A percentile compares a stretch with the other conserved stretches of the same genome.
These are phyloP conservation scores for Suhomyces vadensis DNA, from an alignment of 805 yeast species.

Conservation along the genomic window DNA sequence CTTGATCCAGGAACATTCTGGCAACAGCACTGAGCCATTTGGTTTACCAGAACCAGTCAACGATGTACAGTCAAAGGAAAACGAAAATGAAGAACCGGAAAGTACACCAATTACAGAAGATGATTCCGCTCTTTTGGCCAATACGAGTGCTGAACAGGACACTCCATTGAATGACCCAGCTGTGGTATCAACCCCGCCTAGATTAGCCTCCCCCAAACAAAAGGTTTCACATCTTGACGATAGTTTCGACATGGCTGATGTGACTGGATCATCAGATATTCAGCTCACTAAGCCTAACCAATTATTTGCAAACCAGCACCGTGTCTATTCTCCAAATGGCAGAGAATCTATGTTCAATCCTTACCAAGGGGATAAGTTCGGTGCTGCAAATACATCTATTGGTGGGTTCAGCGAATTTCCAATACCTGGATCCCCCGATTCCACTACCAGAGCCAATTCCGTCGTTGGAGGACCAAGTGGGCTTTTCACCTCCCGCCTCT, in stretches of 20 bases:
- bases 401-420: conserved; percentile 42
- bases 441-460: conserved; percentile 46
- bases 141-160: too few species aligned
- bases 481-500: conserved; percentile 39
- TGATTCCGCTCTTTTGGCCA: too few species aligned
- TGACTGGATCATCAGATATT: background rate
- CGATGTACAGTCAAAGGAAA: background rate
- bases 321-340: conserved; percentile 8
- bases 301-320: background rate
- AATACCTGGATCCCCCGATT: conserved; percentile 47
- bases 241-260: conserved; percentile 28
- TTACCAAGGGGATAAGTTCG: conserved; percentile 19
- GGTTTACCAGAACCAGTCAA: background rate
- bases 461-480: conserved; percentile 39
- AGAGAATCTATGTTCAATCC: conserved; percentile 27
- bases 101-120: background rate
- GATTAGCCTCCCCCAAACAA: background rate
- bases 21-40: background rate
- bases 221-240: conserved; percentile 28
- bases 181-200: background rate
- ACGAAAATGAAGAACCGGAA: background rate
- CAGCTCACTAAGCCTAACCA: background rate
- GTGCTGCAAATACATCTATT: conserved; percentile 7
- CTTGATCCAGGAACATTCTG: conserved; percentile 2
- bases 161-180: background rate